Conservation (phyloP, 345 rosid species). For the Gossypium mustelinum region DNA sequence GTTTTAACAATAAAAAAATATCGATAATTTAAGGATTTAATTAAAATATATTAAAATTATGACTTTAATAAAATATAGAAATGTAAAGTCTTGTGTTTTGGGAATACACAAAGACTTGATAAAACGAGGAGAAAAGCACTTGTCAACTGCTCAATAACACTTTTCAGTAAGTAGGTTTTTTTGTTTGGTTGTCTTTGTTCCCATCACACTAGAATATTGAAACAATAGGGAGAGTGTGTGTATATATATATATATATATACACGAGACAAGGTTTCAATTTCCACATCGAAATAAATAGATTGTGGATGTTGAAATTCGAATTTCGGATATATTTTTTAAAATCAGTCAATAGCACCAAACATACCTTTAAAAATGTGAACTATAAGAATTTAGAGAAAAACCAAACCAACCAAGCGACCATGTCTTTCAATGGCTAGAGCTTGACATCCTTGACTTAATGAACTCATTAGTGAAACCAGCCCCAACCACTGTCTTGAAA, state of each 20-base stretch:
- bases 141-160: background rate
- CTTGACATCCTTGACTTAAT: background rate
- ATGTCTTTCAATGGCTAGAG: background rate
- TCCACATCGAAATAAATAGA: too few species aligned
- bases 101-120: background rate
- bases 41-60: too few species aligned
- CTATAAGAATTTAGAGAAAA: background rate
- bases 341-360: background rate
- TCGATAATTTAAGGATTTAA: too few species aligned
- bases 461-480: background rate
- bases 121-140: background rate
- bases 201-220: background rate
- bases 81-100: too few species aligned
- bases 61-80: too few species aligned
- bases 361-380: background rate
- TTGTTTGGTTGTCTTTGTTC: constrained; percentile 6
- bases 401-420: background rate
- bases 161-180: constrained; percentile 6
- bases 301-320: too few species aligned
- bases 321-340: too few species aligned
- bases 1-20: too few species aligned
- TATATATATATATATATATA: too few species aligned
- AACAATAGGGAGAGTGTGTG: too few species aligned
- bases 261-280: too few species aligned
- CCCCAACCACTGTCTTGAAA: background rate